phyloP scores from a whole-genome alignment of 345 rosid genomes.

The Cardamine occulta region DNA sequence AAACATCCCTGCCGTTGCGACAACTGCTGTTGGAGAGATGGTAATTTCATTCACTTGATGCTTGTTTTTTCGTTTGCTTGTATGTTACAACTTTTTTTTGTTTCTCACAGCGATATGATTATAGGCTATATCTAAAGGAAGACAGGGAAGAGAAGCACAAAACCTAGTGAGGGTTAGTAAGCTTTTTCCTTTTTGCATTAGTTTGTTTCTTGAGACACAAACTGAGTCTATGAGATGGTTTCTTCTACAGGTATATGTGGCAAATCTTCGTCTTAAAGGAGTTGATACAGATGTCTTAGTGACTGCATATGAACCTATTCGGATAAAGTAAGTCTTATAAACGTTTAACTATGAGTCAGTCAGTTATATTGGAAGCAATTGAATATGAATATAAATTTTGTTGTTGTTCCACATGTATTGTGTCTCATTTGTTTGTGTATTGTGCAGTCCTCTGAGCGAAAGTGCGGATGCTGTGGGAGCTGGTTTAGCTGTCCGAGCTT shows the following conservation, averaged over 20 bases:
- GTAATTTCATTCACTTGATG: constrained; percentile 45
- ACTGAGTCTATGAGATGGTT: constrained; percentile 7
- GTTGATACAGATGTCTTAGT: constrained; percentile 76
- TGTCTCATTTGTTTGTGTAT: constrained; percentile 24
- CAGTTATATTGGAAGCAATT: background rate
- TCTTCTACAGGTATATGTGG: constrained; percentile 68
- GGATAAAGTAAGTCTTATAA: constrained; percentile 60
- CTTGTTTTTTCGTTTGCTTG: background rate
- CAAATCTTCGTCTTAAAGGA: constrained; percentile 76
- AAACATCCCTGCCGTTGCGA: constrained; percentile 50
- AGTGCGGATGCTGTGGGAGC: constrained; percentile 72
- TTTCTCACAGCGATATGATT: constrained; percentile 17
- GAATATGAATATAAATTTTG: background rate
- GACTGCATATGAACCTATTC: constrained; percentile 70
- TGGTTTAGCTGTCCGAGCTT: constrained; percentile 67
- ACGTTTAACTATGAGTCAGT: background rate
- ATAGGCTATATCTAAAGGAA: constrained; percentile 81
- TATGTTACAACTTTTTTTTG: background rate
- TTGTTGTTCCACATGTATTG: background rate
- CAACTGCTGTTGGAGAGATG: constrained; percentile 85
- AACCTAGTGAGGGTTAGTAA: constrained; percentile 63
- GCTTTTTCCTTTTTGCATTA: background rate
- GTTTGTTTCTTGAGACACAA: constrained; percentile 22
- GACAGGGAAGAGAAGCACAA: constrained; percentile 93
- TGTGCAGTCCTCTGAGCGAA: constrained; percentile 73